phyloP scores from a whole-genome alignment of 805 yeast genomes.

The Yueomyces sinensis region DNA sequence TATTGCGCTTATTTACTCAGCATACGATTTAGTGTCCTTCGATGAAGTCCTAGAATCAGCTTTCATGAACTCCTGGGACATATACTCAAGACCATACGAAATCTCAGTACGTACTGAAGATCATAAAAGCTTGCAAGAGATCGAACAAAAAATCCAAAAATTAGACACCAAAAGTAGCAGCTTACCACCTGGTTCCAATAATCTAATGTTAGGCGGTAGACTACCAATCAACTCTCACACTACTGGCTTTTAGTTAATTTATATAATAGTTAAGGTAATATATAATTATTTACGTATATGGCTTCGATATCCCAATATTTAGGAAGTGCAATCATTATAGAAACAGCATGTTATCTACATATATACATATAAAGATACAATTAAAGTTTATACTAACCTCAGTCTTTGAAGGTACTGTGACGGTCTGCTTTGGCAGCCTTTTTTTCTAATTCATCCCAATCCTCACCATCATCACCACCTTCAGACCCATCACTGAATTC shows the following conservation, averaged over 20 bases:
- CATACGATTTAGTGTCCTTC: constrained; percentile 64
- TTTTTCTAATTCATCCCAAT: constrained; percentile 28
- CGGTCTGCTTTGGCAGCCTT: constrained; percentile 29
- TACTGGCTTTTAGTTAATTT: neutral
- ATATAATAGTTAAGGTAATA: too few species aligned
- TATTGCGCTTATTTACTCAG: constrained; percentile 75
- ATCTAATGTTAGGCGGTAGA: constrained; percentile 42
- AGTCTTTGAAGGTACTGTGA: constrained; percentile 17
- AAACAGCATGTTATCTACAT: too few species aligned
- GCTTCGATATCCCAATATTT: too few species aligned
- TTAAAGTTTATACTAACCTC: too few species aligned
- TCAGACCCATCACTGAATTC: constrained; percentile 15
- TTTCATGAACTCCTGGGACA: constrained; percentile 77
- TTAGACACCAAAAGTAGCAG: constrained; percentile 34
- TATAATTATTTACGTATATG: too few species aligned
- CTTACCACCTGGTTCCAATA: constrained; percentile 41
- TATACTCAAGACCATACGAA: constrained; percentile 84
- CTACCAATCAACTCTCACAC: neutral
- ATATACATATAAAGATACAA: too few species aligned
- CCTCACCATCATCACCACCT: constrained; percentile 26
- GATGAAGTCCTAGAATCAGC: constrained; percentile 82
- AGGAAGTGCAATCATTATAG: too few species aligned
- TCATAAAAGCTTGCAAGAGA: constrained; percentile 43
- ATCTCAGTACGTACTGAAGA: constrained; percentile 78
- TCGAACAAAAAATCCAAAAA: constrained; percentile 47